phyloP scores from a whole-genome alignment of 768 basidiomycete species.

The Mycena haematopus region DNA sequence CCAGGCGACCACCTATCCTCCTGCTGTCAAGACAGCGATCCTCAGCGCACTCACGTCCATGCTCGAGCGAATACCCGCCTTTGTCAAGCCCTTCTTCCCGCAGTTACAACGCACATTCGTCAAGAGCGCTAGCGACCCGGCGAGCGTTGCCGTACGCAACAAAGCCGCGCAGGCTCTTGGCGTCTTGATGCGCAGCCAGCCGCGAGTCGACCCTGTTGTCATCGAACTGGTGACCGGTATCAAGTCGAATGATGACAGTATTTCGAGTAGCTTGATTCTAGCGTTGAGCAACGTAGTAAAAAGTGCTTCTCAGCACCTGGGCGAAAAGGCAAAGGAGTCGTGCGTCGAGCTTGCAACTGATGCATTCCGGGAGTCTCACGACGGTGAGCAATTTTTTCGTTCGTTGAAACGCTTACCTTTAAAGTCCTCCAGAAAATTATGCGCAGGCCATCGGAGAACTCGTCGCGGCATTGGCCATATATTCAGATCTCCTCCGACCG shows the following conservation, averaged over 20 bases:
- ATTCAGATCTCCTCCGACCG: constrained; percentile 66
- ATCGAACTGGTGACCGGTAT: constrained; percentile 80
- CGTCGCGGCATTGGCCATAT: constrained; percentile 66
- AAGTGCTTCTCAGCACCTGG: constrained; percentile 75
- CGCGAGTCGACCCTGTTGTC: constrained; percentile 92
- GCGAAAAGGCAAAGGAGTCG: constrained; percentile 73
- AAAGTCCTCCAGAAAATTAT: constrained; percentile 63
- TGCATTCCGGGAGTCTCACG: constrained; percentile 75
- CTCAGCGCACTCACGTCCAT: constrained; percentile 85
- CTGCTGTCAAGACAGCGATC: constrained; percentile 92
- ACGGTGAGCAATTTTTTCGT: constrained; percentile 51
- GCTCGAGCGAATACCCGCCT: constrained; percentile 83
- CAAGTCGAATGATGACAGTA: constrained; percentile 64
- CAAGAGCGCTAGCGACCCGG: constrained; percentile 85
- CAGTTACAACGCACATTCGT: constrained; percentile 96
- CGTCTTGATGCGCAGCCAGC: constrained; percentile 87
- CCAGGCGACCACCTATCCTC: constrained; percentile 87
- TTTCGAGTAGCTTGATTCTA: constrained; percentile 76
- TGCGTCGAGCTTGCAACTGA: constrained; percentile 80
- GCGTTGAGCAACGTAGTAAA: constrained; percentile 79
- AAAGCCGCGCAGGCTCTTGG: constrained; percentile 88
- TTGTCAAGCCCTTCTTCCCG: constrained; percentile 98
- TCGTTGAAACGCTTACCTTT: not conserved
- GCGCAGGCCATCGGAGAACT: constrained; percentile 67
- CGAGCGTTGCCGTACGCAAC: constrained; percentile 78